These are phyloP conservation scores for Pestalotiopsis sp. DNA, from an alignment of 2,329 filamentous ascomycete species.

Conservation along the genomic window DNA sequence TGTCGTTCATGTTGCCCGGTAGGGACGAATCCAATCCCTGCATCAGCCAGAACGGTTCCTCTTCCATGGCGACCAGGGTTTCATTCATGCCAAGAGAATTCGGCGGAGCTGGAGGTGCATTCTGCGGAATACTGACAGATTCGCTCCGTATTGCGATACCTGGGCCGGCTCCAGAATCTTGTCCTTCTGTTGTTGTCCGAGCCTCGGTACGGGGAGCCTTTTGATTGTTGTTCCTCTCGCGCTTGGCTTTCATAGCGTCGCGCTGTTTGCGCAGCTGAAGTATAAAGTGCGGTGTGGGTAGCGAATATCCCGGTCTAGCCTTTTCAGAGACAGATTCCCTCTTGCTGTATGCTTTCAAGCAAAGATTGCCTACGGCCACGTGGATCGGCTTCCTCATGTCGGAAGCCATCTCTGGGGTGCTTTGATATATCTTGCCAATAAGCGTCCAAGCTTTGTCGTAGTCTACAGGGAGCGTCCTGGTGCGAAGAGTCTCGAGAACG, in stretches of 20 bases:
- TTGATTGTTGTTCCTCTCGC: neutral
- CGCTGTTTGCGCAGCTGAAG: slow-evolving; percentile 20
- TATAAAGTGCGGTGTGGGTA: slow-evolving; percentile 21
- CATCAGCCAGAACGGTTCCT: slow-evolving; percentile 22
- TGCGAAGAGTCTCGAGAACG: slow-evolving; percentile 36
- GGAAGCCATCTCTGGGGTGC: slow-evolving; percentile 27
- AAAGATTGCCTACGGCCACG: slow-evolving; percentile 34
- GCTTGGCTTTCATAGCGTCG: neutral
- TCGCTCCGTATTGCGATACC: neutral
- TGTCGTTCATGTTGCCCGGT: slow-evolving; percentile 5
- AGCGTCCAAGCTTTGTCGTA: slow-evolving; percentile 35
- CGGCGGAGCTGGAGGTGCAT: neutral
- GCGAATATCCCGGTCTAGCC: slow-evolving; percentile 19
- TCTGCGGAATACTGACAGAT: neutral
- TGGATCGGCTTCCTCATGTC: slow-evolving; percentile 30
- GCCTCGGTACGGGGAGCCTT: neutral
- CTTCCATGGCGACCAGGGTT: slow-evolving; percentile 8
- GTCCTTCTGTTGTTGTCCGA: neutral
- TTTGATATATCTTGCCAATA: slow-evolving; percentile 36
- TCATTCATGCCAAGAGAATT: neutral
- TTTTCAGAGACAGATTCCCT: slow-evolving; percentile 21
- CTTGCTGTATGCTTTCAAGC: slow-evolving; percentile 31
- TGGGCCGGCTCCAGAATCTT: neutral
- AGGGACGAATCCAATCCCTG: slow-evolving; percentile 11
- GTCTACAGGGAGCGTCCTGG: slow-evolving; percentile 30